Evolutionary conservation across 2,329 filamentous ascomycete genomes (phyloP), one percentile per base, ranked within the genome.

Genomic region (Magnaporthales sp.): DNA sequence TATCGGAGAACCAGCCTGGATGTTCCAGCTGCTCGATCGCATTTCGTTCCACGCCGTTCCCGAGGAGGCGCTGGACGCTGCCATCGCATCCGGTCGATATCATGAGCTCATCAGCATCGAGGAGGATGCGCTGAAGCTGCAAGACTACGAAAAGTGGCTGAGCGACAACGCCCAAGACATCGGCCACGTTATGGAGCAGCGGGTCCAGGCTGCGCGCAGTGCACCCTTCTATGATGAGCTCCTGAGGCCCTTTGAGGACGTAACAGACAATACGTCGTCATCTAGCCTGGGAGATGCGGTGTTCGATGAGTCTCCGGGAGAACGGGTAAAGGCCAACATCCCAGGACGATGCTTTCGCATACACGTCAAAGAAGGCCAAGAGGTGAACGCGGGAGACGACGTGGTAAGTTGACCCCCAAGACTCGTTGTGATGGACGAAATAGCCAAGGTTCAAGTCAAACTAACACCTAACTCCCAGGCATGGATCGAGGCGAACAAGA

Each of bases 21-120:
- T 86, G 2, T 86, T 86, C 69, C 77, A 81, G 65, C 82, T 86
- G 68, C 86, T 87, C 68, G 85, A 87, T 69, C 78, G 85, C 63
- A 76, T 87, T 24, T 83, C 80, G 0, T 87, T 83, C 72, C 83
- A 85, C 68, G 78, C 80, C 66, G 83, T 86, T 13, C 78, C 70
- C 31, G 81, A 86, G 68, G 74, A 77, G 19, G 81, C 86, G 68
- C 80, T 85, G 38, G 81, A 85, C 66, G 1, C 24, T 15, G 24
- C 56, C 56, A 27, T 60, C 22, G 56, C 24, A 19, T 60, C 56
- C 26, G 56, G 24, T 10, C 22, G 24, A 13, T 60, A 27, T 9
- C 56, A 27, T 13, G 56, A 60, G 26, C 56, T 60, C 13, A 60
- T 60, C n/a, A 75, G 74, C 66, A 64, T 75, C 2, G 70, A 67